phyloP scores from a whole-genome alignment of 2,329 filamentous ascomycete species.

The Aaosphaeria arxii region DNA sequence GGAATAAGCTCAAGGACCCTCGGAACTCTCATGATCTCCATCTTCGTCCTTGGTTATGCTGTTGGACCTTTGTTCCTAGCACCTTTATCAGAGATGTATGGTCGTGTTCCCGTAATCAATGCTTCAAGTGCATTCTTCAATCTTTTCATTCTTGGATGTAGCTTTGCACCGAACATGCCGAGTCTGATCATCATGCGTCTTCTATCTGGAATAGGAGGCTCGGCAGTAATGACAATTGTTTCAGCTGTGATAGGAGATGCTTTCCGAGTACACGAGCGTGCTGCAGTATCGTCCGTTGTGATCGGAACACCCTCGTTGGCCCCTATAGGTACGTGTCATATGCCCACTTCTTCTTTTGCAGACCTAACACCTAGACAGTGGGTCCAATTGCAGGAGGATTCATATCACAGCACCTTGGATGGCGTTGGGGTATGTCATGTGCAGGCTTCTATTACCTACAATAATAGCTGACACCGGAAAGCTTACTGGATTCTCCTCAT shows the following conservation, averaged over 20 bases:
- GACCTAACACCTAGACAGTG: constrained; percentile 1
- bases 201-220: constrained; percentile 11
- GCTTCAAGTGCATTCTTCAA: constrained; percentile 17
- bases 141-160: constrained; percentile 8
- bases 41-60: constrained; percentile 29
- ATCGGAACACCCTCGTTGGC: constrained; percentile 11
- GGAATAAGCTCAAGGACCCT: constrained; percentile 14
- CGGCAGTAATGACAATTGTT: constrained; percentile 14
- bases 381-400: constrained; percentile 17
- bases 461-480: neutral
- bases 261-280: constrained; percentile 9
- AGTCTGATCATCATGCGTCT: constrained; percentile 13
- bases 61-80: constrained; percentile 28
- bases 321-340: constrained; percentile 6
- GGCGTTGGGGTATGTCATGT: constrained; percentile 9
- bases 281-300: constrained; percentile 10
- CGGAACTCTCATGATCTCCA: constrained; percentile 21
- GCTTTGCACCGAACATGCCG: constrained; percentile 11
- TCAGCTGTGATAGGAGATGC: constrained; percentile 10
- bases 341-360: neutral
- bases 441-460: neutral
- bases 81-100: constrained; percentile 24
- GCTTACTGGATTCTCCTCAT: constrained; percentile 17
- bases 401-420: constrained; percentile 12
- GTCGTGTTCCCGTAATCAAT: constrained; percentile 20